These are phyloP conservation scores for Henckelia pumila DNA, from an alignment of 257 asterid species.

Conservation along the genomic window DNA sequence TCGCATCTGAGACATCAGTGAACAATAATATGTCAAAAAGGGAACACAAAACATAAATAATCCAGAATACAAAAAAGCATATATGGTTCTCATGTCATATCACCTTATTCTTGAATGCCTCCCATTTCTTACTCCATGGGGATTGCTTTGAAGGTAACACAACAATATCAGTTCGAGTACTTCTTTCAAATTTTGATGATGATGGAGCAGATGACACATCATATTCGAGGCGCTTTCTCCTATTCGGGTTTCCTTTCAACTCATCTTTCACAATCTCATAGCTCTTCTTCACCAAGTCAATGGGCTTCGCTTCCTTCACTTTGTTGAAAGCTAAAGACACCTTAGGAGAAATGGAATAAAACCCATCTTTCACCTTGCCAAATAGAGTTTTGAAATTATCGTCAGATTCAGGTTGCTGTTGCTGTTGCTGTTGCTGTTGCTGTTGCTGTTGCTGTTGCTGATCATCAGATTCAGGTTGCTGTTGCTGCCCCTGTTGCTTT, in stretches of 20 bases:
- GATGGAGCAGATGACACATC: slow-evolving; percentile 45
- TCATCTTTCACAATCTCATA: slow-evolving; percentile 71
- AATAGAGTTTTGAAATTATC: slow-evolving; percentile 53
- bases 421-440: no score
- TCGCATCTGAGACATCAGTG: slow-evolving; percentile 57
- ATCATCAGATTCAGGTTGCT: slow-evolving; percentile 51
- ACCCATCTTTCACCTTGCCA: slow-evolving; percentile 61
- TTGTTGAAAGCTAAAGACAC: slow-evolving; percentile 64
- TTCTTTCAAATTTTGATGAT: slow-evolving; percentile 56
- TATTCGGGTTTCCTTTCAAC: slow-evolving; percentile 69
- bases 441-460: no score
- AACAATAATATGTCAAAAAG: slow-evolving; percentile 14
- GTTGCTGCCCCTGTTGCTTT: slow-evolving; percentile 59
- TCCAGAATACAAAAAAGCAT: slow-evolving; percentile 6
- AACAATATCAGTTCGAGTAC: slow-evolving; percentile 75
- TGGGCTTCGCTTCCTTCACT: slow-evolving; percentile 76
- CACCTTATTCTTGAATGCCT: slow-evolving; percentile 75
- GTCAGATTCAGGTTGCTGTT: no score
- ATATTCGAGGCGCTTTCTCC: slow-evolving; percentile 77
- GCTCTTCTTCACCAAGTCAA: slow-evolving; percentile 83
- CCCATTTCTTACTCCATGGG: slow-evolving; percentile 81
- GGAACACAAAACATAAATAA: slow-evolving; percentile 1
- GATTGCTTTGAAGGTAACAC: slow-evolving; percentile 72
- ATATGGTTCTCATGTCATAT: slow-evolving; percentile 8
- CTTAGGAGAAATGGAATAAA: slow-evolving; percentile 54